Evolutionary conservation across 108 stramenopile genomes (phyloP).

Genomic region (Nitzschia inconspicua): DNA sequence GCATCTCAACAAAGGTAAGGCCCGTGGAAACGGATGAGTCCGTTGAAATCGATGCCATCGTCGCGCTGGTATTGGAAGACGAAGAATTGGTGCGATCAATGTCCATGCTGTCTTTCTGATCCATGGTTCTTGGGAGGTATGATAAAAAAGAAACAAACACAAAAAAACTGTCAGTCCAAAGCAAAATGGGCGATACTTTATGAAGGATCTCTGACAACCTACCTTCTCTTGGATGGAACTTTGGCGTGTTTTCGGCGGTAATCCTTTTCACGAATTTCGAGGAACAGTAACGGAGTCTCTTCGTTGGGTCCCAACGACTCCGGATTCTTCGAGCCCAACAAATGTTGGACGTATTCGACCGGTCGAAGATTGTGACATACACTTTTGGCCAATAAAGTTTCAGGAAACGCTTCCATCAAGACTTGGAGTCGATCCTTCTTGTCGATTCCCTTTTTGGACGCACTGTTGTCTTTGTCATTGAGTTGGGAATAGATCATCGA

Average conservation of each 20-base stretch:
- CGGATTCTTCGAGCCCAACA: neutral
- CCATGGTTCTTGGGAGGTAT: no score
- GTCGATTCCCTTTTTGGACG: neutral
- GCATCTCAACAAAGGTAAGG: neutral
- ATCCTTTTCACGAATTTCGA: neutral
- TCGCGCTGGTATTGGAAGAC: no score
- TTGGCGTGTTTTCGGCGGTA: no score
- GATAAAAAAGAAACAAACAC: no score
- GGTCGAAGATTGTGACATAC: conserved; percentile 3
- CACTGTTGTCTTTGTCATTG: neutral
- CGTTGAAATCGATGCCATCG: no score
- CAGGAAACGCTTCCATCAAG: conserved; percentile 8
- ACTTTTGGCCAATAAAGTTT: neutral
- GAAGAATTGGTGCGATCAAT: no score
- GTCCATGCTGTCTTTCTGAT: no score
- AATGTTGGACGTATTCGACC: conserved; percentile 12
- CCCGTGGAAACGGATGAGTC: no score
- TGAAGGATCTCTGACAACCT: no score
- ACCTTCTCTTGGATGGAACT: no score
- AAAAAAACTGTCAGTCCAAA: no score
- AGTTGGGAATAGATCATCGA: neutral
- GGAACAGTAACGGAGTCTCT: neutral
- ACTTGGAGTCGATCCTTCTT: neutral
- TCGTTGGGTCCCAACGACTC: neutral
- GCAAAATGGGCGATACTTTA: no score